Evolutionary conservation across 2,329 filamentous ascomycete species (phyloP).

Genomic region (Stylonectria norvegica): DNA sequence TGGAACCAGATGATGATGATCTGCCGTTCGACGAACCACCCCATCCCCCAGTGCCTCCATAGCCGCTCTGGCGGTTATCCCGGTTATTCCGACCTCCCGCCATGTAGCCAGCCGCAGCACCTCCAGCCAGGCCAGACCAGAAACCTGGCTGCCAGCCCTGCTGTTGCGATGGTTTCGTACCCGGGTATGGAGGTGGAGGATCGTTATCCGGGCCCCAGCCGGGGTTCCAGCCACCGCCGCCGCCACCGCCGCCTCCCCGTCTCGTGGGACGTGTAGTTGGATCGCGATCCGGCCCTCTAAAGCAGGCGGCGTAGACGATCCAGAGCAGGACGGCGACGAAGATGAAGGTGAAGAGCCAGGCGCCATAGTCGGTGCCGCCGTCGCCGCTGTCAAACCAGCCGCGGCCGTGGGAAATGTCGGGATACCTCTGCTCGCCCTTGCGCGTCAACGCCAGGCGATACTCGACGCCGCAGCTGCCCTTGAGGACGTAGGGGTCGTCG

Average conservation of each 20-base stretch:
- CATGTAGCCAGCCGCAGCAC: constrained; percentile 65
- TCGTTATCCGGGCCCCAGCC: constrained; percentile 44
- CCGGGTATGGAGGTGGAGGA: constrained; percentile 48
- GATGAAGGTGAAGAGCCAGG: constrained; percentile 55
- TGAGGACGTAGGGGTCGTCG: constrained; percentile 82
- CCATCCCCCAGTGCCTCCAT: constrained; percentile 34
- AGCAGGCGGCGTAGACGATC: constrained; percentile 59
- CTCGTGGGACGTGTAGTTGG: constrained; percentile 12
- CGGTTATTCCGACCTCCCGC: constrained; percentile 50
- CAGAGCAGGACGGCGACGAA: constrained; percentile 59
- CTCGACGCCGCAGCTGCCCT: constrained; percentile 89
- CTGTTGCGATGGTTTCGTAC: constrained; percentile 34
- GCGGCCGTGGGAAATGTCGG: constrained; percentile 44
- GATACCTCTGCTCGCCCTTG: constrained; percentile 68
- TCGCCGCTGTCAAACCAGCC: constrained; percentile 33
- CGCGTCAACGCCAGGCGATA: constrained; percentile 79
- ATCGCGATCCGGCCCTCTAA: constrained; percentile 9
- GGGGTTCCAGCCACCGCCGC: constrained; percentile 39
- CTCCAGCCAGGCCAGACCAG: constrained; percentile 66
- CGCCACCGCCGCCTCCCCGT: constrained; percentile 37
- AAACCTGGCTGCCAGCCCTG: constrained; percentile 69
- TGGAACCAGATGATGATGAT: constrained; percentile 35
- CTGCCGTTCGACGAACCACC: constrained; percentile 30
- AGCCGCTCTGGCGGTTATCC: constrained; percentile 28
- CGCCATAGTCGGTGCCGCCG: constrained; percentile 32